Conservation (phyloP, 768 basidiomycete genomes). For the Rhodocollybia butyracea region DNA sequence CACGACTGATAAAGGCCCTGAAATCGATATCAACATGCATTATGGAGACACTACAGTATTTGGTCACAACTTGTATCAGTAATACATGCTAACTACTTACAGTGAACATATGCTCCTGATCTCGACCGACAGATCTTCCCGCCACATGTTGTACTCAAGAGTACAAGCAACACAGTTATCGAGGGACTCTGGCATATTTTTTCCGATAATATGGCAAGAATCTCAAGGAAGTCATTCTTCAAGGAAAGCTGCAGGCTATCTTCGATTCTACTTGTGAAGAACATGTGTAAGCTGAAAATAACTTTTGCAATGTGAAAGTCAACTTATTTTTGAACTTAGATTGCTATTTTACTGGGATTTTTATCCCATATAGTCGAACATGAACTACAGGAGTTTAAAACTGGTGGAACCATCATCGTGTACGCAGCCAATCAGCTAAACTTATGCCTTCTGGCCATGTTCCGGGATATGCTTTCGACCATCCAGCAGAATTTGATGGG, state of each 20-base stretch:
- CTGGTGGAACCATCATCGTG: not conserved
- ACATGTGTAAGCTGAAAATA: not conserved
- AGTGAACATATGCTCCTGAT: slow-evolving; percentile 13
- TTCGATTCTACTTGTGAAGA: not conserved
- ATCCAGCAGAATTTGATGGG: not conserved
- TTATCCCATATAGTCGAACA: not conserved
- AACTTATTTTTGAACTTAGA: not conserved
- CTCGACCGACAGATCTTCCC: slow-evolving; percentile 11
- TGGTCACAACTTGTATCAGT: not conserved
- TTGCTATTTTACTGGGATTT: not conserved
- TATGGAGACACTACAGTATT: not conserved
- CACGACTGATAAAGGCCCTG: slow-evolving; percentile 11
- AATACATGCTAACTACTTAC: slow-evolving; percentile 1
- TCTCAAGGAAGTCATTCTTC: slow-evolving; percentile 11
- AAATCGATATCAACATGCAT: slow-evolving; percentile 4
- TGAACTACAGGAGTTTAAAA: not conserved
- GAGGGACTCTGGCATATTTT: slow-evolving; percentile 23
- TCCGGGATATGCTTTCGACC: not conserved
- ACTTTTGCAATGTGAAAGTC: not conserved
- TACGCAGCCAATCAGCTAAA: not conserved
- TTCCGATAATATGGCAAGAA: slow-evolving; percentile 12
- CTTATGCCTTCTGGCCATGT: not conserved
- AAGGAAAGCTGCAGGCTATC: slow-evolving; percentile 1
- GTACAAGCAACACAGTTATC: slow-evolving; percentile 21
- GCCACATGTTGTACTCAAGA: slow-evolving; percentile 16